Percentiles rank a stretch among this genome's conserved stretches.
phyloP scores from a whole-genome alignment of 331 rosid species.

The Cydonia oblonga region DNA sequence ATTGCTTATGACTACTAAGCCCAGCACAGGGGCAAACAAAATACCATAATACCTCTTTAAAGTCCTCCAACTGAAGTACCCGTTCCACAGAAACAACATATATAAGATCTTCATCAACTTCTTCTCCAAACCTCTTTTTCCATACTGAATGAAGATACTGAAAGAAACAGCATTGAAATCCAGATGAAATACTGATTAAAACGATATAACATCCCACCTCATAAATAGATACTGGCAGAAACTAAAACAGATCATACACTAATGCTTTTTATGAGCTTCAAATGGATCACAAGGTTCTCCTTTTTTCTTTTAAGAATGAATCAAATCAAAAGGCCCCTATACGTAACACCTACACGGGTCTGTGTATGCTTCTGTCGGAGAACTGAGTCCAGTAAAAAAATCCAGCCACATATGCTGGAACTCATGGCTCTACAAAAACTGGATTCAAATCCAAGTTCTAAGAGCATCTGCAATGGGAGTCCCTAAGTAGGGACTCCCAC shows the following conservation, averaged over 20 bases:
- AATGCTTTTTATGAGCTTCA: neutral
- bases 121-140: conserved; percentile 78
- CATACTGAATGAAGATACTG: conserved; percentile 56
- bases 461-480: too few species aligned
- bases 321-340: neutral
- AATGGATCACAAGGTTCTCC: neutral
- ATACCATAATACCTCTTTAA: conserved; percentile 49
- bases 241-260: neutral
- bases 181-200: neutral
- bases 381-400: neutral
- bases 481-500: too few species aligned
- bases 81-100: conserved; percentile 54
- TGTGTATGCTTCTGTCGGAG: neutral
- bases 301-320: neutral
- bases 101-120: conserved; percentile 53
- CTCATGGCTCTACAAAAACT: neutral
- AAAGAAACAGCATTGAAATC: conserved; percentile 6
- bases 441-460: neutral
- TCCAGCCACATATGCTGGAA: neutral
- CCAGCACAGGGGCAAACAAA: neutral
- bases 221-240: neutral
- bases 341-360: neutral
- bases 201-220: neutral
- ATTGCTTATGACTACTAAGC: neutral
- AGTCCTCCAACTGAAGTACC: conserved; percentile 75